Evolutionary conservation across 176 grass and related monocot genomes (phyloP).

Genomic region (barley (Hordeum vulgare)): DNA sequence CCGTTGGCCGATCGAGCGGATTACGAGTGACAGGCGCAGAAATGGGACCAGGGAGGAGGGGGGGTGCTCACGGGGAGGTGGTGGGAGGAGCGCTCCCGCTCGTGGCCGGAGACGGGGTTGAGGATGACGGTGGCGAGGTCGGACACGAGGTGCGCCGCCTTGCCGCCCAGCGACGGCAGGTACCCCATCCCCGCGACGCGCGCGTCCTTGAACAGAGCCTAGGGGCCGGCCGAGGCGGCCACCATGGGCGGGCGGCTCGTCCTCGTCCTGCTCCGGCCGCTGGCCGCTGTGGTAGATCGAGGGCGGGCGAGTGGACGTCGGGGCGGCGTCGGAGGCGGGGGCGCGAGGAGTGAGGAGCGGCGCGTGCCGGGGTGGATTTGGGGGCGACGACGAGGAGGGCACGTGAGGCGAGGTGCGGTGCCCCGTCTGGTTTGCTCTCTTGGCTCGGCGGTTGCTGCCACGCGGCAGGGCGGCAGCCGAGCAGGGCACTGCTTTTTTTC

Average conservation of each 20-base stretch:
- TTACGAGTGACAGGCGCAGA: not conserved
- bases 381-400: not conserved
- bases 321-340: not conserved
- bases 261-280: not conserved
- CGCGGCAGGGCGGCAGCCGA: not conserved
- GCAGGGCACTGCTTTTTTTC: not conserved
- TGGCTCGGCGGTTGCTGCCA: not conserved
- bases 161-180: constrained; percentile 70
- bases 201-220: not conserved
- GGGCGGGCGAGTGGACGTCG: not conserved
- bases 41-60: too few species aligned
- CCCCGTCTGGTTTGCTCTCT: not conserved
- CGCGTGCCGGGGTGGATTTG: not conserved
- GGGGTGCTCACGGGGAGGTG: constrained; percentile 39
- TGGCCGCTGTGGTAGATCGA: not conserved
- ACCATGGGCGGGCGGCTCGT: not conserved
- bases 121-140: constrained; percentile 89
- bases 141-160: constrained; percentile 78
- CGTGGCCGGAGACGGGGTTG: constrained; percentile 81
- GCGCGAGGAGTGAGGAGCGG: not conserved
- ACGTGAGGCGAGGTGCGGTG: not conserved
- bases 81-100: constrained; percentile 33
- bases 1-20: not conserved
- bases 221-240: not conserved
- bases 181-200: constrained; percentile 57